phyloP scores from a whole-genome alignment of 2,329 filamentous ascomycete genomes.

The Fusarium piperis region DNA sequence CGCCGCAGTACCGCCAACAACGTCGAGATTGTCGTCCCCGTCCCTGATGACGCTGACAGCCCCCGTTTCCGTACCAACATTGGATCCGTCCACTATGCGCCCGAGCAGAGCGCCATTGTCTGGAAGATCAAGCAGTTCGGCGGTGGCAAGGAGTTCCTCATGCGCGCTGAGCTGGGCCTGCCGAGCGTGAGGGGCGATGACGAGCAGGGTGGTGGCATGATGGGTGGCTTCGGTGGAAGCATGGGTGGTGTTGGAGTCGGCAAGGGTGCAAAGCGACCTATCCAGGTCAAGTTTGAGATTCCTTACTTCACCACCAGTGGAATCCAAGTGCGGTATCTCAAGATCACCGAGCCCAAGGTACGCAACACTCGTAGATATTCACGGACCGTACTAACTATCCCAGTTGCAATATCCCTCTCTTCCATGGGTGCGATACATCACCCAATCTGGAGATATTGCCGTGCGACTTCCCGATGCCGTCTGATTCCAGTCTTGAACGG shows the following conservation, averaged over 20 bases:
- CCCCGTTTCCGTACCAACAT: conserved; percentile 98
- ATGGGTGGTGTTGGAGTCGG: conserved; percentile 89
- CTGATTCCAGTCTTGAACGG: conserved; percentile 53
- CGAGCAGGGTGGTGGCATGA: conserved; percentile 96
- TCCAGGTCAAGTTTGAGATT: conserved; percentile 99
- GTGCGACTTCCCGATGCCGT: conserved; percentile 92
- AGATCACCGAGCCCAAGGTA: conserved; percentile 99
- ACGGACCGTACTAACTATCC: conserved; percentile 4
- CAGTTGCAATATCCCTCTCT: conserved; percentile 97
- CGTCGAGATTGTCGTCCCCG: conserved; percentile 96
- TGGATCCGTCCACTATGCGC: conserved; percentile 95
- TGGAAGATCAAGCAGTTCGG: conserved; percentile 99
- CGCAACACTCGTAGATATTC: conserved; percentile 42
- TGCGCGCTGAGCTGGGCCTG: conserved; percentile 94
- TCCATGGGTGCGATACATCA: conserved; percentile 98
- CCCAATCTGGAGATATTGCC: conserved; percentile 95
- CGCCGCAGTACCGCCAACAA: conserved; percentile 97
- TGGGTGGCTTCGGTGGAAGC: conserved; percentile 93
- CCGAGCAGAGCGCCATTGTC: conserved; percentile 95
- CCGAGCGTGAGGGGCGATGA: conserved; percentile 95
- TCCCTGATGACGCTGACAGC: conserved; percentile 95
- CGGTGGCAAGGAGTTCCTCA: conserved; percentile 97
- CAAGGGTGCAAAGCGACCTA: conserved; percentile 91
- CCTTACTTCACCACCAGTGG: conserved; percentile 99
- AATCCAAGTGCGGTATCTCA: conserved; percentile 97